phyloP scores from a whole-genome alignment of 2,329 filamentous ascomycete genomes.

The Dactylellina leptospora region DNA sequence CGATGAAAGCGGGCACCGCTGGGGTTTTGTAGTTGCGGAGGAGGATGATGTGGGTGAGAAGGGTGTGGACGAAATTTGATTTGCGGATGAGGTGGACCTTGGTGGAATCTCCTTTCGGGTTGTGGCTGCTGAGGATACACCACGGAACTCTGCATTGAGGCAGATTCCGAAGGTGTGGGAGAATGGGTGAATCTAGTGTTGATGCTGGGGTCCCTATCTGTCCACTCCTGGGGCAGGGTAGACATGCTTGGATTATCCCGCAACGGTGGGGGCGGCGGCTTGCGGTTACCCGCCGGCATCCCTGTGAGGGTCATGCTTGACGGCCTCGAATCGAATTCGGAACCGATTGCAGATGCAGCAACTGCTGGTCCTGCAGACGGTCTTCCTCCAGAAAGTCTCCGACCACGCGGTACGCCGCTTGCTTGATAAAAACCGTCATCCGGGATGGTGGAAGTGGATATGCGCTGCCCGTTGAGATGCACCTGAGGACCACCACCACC shows the following conservation, averaged over 20 bases:
- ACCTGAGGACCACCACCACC: conserved; percentile 23
- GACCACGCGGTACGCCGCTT: conserved; percentile 6
- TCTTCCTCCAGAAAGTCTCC: conserved; percentile 20
- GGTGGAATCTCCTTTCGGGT: conserved; percentile 42
- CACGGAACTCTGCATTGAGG: conserved; percentile 53
- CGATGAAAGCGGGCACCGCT: conserved; percentile 22
- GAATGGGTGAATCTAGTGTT: conserved; percentile 52
- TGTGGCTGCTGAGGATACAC: conserved; percentile 53
- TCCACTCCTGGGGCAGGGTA: conserved; percentile 52
- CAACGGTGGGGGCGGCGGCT: conserved; percentile 48
- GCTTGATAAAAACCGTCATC: conserved; percentile 39
- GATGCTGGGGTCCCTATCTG: conserved; percentile 51
- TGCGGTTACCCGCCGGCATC: conserved; percentile 28
- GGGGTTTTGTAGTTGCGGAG: conserved; percentile 41
- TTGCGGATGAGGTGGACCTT: conserved; percentile 10
- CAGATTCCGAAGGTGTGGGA: conserved; percentile 52
- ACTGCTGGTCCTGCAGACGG: too few relatives aligned
- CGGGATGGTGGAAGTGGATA: conserved; percentile 34
- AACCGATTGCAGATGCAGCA: conserved; percentile 21
- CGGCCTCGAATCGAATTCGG: conserved; percentile 49
- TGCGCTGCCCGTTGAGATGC: conserved; percentile 41
- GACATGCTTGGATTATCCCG: conserved; percentile 53
- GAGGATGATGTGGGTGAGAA: conserved; percentile 22
- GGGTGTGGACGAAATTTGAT: conserved; percentile 37
- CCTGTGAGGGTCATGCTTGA: conserved; percentile 50